Conservation (phyloP, 768 basidiomycete species). For the Boletus patriciae region DNA sequence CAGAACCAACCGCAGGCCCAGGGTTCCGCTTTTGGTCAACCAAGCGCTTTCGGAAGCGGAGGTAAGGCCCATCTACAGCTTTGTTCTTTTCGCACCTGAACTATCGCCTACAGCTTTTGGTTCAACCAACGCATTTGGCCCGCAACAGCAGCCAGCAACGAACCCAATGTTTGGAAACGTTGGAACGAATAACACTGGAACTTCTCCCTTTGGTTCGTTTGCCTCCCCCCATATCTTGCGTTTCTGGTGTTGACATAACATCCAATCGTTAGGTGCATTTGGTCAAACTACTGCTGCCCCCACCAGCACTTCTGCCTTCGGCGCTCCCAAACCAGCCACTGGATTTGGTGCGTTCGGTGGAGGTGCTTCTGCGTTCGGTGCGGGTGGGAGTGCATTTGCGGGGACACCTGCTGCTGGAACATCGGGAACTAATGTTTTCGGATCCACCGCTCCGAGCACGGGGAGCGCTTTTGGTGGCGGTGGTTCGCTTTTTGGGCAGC, state of each 20-base stretch:
- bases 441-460: constrained; percentile 31
- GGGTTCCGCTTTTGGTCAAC: constrained; percentile 68
- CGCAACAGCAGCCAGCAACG: constrained; percentile 64
- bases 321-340: constrained; percentile 63
- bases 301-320: constrained; percentile 51
- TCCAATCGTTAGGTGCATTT: constrained; percentile 38
- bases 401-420: constrained; percentile 30
- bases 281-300: constrained; percentile 39
- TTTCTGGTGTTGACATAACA: constrained; percentile 4
- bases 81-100: constrained; percentile 27
- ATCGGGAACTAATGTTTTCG: constrained; percentile 37
- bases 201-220: constrained; percentile 39
- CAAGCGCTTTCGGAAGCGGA: constrained; percentile 60
- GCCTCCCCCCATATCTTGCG: not conserved
- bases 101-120: constrained; percentile 50
- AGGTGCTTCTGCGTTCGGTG: constrained; percentile 53
- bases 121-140: constrained; percentile 56
- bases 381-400: constrained; percentile 43
- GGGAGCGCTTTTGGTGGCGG: constrained; percentile 45
- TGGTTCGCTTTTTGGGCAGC: constrained; percentile 59
- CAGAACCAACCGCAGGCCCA: constrained; percentile 59
- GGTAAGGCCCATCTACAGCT: constrained; percentile 38
- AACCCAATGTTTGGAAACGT: constrained; percentile 83
- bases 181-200: constrained; percentile 35
- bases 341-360: constrained; percentile 80